Conservation (phyloP, 352 stramenopile genomes). For the Globisporangium parvum region DNA sequence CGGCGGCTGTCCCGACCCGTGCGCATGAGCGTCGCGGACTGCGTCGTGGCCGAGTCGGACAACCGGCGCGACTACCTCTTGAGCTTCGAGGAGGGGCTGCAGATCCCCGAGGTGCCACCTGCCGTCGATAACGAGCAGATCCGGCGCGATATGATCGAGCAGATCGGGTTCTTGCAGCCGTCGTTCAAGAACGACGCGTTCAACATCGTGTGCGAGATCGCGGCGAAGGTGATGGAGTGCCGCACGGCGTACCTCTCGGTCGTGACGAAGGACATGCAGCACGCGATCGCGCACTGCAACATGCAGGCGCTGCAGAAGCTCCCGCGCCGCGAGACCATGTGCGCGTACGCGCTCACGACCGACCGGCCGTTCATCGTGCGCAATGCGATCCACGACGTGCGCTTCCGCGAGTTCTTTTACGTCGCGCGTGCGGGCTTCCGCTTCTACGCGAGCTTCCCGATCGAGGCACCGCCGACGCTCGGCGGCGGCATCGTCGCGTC, state of each 20-base stretch:
- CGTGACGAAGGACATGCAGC: slow-evolving; percentile 23
- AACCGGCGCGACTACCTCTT: slow-evolving; percentile 21
- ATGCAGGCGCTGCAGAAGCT: slow-evolving; percentile 21
- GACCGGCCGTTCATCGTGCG: slow-evolving; percentile 28
- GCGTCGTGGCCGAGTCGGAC: slow-evolving; percentile 18
- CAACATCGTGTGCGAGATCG: slow-evolving; percentile 25
- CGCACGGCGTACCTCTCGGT: slow-evolving; percentile 22
- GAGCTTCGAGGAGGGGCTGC: slow-evolving; percentile 27
- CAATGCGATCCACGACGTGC: slow-evolving; percentile 25
- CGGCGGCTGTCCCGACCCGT: slow-evolving; percentile 6
- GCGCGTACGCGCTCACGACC: slow-evolving; percentile 25
- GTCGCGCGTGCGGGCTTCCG: slow-evolving; percentile 21
- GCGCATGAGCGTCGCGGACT: slow-evolving; percentile 17
- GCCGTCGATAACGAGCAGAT: slow-evolving; percentile 16
- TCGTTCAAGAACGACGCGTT: slow-evolving; percentile 16
- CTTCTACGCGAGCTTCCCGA: slow-evolving; percentile 33
- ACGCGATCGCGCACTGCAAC: slow-evolving; percentile 24
- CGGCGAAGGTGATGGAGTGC: slow-evolving; percentile 28
- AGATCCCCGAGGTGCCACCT: slow-evolving; percentile 20
- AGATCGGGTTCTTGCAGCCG: slow-evolving; percentile 16
- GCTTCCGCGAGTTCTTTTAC: slow-evolving; percentile 32
- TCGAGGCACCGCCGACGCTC: slow-evolving; percentile 20
- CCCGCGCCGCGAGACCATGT: slow-evolving; percentile 25
- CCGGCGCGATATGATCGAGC: slow-evolving; percentile 19
- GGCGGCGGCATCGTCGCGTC: slow-evolving; percentile 25